These are phyloP conservation scores for Hypholoma sublateritium DNA, from an alignment of 768 basidiomycete species.

Conservation along the genomic window DNA sequence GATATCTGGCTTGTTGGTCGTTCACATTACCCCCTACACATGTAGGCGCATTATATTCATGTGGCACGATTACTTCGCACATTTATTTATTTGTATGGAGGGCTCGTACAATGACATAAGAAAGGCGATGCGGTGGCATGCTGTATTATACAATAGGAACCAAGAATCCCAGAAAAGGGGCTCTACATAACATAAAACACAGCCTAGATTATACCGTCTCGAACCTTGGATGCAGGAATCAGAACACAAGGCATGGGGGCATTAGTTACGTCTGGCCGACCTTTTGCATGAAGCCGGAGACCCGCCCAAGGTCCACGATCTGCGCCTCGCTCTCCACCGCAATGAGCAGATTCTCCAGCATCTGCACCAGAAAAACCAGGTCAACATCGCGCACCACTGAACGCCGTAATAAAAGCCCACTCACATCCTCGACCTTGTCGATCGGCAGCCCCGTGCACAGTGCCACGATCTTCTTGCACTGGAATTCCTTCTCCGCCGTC, in stretches of 20 bases:
- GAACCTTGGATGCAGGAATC: conserved; percentile 38
- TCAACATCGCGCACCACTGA: conserved; percentile 11
- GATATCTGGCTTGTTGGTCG: too few relatives aligned
- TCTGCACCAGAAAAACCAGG: conserved; percentile 39
- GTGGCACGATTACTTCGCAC: not conserved
- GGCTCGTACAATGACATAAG: not conserved
- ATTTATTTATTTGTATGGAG: not conserved
- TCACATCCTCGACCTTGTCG: conserved; percentile 88
- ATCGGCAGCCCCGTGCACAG: conserved; percentile 84
- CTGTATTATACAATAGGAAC: conserved; percentile 16
- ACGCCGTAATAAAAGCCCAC: conserved; percentile 25
- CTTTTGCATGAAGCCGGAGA: conserved; percentile 92
- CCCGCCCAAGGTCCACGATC: conserved; percentile 78
- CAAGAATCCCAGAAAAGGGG: conserved; percentile 11
- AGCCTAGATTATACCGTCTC: conserved; percentile 58
- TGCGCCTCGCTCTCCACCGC: conserved; percentile 88
- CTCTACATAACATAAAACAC: not conserved
- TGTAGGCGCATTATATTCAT: too few relatives aligned
- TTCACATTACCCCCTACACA: too few relatives aligned
- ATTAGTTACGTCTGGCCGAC: conserved; percentile 34
- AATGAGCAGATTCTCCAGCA: conserved; percentile 81
- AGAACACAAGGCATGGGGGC: not conserved
- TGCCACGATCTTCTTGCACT: conserved; percentile 90
- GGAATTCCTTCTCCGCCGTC: conserved; percentile 85
- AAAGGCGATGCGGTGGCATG: not conserved